Conservation (phyloP, 495 filamentous ascomycete species). For the Bacidia rubella region DNA sequence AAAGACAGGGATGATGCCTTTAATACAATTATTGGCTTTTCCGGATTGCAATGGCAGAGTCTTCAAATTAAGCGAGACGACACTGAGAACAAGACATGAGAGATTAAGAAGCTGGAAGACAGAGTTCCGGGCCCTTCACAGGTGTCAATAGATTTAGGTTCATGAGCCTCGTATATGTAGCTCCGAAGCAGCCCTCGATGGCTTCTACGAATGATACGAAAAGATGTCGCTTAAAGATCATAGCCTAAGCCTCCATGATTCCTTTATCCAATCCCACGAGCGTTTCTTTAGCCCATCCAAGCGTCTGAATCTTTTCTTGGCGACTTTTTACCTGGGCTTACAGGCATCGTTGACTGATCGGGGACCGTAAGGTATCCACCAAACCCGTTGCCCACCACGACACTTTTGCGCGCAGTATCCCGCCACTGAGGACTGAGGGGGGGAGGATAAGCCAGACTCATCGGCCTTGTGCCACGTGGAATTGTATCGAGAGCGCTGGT, state of each 20-base stretch:
- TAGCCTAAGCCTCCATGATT: too few relatives aligned
- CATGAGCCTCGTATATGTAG: not conserved
- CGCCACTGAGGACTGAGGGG: constrained; percentile 44
- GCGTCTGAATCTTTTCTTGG: constrained; percentile 8
- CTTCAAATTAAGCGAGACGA: constrained; percentile 9
- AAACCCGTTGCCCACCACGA: constrained; percentile 62
- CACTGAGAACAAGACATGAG: not conserved
- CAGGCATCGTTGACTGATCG: constrained; percentile 31
- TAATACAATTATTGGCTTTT: constrained; percentile 26
- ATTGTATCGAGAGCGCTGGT: constrained; percentile 14
- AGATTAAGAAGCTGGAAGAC: not conserved
- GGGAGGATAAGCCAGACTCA: constrained; percentile 39
- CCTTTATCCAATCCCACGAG: too few relatives aligned
- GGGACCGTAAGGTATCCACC: constrained; percentile 76
- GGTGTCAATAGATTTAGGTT: too few relatives aligned
- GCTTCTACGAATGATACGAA: too few relatives aligned
- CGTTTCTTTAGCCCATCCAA: constrained; percentile 22
- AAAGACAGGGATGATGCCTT: constrained; percentile 27
- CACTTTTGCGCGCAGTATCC: constrained; percentile 43
- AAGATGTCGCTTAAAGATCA: too few relatives aligned
- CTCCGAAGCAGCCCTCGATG: too few relatives aligned
- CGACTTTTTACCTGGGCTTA: constrained; percentile 17
- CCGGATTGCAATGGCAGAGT: constrained; percentile 20
- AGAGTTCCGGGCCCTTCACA: too few relatives aligned
- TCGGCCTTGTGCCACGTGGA: constrained; percentile 34